phyloP scores from a whole-genome alignment of 208 protist species.

The Leishmania gerbilli region DNA sequence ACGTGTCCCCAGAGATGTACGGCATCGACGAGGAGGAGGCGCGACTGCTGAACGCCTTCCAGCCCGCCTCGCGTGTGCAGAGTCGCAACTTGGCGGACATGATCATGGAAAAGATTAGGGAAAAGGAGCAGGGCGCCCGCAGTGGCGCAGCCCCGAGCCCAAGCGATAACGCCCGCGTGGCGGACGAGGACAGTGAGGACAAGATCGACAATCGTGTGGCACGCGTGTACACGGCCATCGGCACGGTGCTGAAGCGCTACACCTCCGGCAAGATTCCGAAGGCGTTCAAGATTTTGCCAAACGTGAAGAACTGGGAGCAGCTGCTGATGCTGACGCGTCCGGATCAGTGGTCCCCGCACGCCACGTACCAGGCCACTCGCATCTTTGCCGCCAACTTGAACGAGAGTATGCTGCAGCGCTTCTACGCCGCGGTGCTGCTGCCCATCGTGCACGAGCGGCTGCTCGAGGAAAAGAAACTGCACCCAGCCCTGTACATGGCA shows the following conservation, averaged over 20 bases:
- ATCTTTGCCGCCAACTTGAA: constrained; percentile 98
- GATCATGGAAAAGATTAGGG: constrained; percentile 92
- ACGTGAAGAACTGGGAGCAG: constrained; percentile 97
- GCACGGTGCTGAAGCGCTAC: constrained; percentile 94
- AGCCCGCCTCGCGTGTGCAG: constrained; percentile 82
- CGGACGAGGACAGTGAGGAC: constrained; percentile 35
- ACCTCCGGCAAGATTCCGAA: constrained; percentile 99
- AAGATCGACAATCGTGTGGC: constrained; percentile 84
- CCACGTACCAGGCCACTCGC: constrained; percentile 95
- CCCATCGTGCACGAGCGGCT: constrained; percentile 92
- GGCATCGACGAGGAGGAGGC: constrained; percentile 91
- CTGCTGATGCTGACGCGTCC: constrained; percentile 97
- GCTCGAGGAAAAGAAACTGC: constrained; percentile 92
- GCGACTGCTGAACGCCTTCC: constrained; percentile 86
- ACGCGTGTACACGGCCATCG: constrained; percentile 94
- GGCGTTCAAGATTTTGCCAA: constrained; percentile 99
- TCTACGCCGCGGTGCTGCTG: constrained; percentile 97
- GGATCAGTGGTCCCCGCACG: constrained; percentile 95
- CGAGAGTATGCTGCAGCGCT: constrained; percentile 96
- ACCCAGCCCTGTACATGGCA: constrained; percentile 98
- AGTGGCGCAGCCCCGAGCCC: constrained; percentile 21
- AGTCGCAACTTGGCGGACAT: constrained; percentile 91
- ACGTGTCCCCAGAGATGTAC: constrained; percentile 68
- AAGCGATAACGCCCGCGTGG: constrained; percentile 4
- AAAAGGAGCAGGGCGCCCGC: constrained; percentile 67